These are phyloP conservation scores for Diaporthe caulivora DNA, from an alignment of 2,329 filamentous ascomycete species.

Conservation along the genomic window DNA sequence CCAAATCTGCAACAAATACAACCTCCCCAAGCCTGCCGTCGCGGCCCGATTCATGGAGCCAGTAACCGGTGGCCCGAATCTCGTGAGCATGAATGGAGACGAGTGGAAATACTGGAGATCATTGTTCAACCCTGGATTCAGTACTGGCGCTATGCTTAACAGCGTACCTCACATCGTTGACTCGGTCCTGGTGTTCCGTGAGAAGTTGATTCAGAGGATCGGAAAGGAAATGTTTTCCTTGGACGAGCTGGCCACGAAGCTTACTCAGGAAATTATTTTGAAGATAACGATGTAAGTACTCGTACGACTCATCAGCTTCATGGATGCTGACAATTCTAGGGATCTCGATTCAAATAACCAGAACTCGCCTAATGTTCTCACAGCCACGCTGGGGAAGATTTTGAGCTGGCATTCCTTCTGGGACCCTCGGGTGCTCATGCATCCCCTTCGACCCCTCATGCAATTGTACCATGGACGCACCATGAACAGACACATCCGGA, in stretches of 20 bases:
- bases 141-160: conserved; percentile 1
- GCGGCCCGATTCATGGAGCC: background rate
- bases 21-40: conserved; percentile 12
- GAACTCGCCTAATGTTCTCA: conserved; percentile 1
- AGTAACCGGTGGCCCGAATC: conserved; percentile 14
- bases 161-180: conserved; percentile 11
- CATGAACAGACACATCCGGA: background rate
- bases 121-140: conserved; percentile 34
- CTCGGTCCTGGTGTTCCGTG: conserved; percentile 18
- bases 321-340: too few species aligned
- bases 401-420: conserved; percentile 19
- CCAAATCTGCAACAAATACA: conserved; percentile 23
- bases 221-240: conserved; percentile 18
- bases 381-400: background rate
- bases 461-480: background rate
- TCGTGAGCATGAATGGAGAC: conserved; percentile 27
- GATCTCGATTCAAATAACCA: conserved; percentile 9
- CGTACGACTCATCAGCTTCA: too few species aligned
- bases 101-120: conserved; percentile 36
- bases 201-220: background rate
- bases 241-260: conserved; percentile 14
- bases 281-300: conserved; percentile 14
- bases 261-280: conserved; percentile 12
- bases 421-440: conserved; percentile 19
- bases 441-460: conserved; percentile 3